Evolutionary conservation across 352 stramenopile genomes (phyloP), one percentile per base, ranked within the genome.

Genomic region (Phytophthora hybrid): DNA sequence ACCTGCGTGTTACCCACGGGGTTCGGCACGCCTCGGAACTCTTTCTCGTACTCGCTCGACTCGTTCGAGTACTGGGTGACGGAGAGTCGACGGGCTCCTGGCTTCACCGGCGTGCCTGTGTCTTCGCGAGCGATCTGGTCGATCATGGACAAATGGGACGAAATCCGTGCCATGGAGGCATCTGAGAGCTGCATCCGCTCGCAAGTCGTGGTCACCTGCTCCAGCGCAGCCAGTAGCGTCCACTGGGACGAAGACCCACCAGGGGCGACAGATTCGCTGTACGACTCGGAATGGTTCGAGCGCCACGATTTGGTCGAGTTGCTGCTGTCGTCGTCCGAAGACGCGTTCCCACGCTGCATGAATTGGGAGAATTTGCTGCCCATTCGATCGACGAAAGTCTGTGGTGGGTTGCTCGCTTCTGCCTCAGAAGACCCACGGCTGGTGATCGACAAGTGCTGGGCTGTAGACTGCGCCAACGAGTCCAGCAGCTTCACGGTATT

Each of bases 121-220:
- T 92, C 85, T 34, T 90, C 76, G 18, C 74, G 74, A n/a, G 87
- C 81, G 31, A 93, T 87, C 56, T 89, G 83, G 52, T 79, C 81
- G 18, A 93, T 86, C 5, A 84, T 82, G 7, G 69, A 66, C 23
- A 93, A 58, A 59, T 90, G 61, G 13, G 82, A 81, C 31, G 82
- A 82, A 63, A 93, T 77, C 11, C 75, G 78, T 4, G 84, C 73
- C 34, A 89, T 82, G 4, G 81, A 71, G n/a, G 83, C 69, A 19
- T 91, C 83, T 1, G 60, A 84, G 10, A 93, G 69, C 59, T 91
- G 83, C 47, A 79, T 76, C 26, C 76, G 49, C 31, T 86, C 73
- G 49, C 76, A 90, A 4, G 77, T 84, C 37, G 89, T 79, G 6
- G 76, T 69, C 18, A 91, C 66, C 39, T 86, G 76, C n/a, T 79